Percentiles rank a stretch among this genome's conserved stretches.
Evolutionary conservation across 2,329 filamentous ascomycete genomes (phyloP).

Genomic region (Microcyclospora pomicola): DNA sequence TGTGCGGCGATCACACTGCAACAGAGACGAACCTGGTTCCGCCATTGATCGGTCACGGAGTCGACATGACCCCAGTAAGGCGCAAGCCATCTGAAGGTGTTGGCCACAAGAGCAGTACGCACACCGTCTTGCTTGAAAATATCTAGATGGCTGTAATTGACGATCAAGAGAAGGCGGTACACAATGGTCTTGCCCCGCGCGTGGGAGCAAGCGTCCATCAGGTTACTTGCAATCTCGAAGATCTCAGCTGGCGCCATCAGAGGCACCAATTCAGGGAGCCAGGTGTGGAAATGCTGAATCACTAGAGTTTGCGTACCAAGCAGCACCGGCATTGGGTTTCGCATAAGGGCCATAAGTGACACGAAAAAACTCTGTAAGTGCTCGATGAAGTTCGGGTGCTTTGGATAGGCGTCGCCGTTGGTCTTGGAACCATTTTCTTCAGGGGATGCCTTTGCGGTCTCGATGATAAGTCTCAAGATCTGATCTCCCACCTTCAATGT

Average conservation of each 20-base stretch:
- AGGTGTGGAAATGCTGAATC: slow-evolving; percentile 92
- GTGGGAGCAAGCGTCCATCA: slow-evolving; percentile 76
- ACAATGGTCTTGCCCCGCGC: slow-evolving; percentile 85
- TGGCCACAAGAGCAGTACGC: slow-evolving; percentile 39
- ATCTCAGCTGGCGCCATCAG: slow-evolving; percentile 73
- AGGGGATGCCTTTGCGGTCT: slow-evolving; percentile 58
- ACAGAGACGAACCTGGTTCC: slow-evolving; percentile 82
- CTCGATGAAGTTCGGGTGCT: slow-evolving; percentile 58
- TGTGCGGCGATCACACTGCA: slow-evolving; percentile 86
- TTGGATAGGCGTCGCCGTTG: slow-evolving; percentile 73
- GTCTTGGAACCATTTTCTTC: slow-evolving; percentile 35
- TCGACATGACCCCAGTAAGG: slow-evolving; percentile 79
- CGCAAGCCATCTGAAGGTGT: slow-evolving; percentile 78
- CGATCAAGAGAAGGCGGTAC: slow-evolving; percentile 83
- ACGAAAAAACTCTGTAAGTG: slow-evolving; percentile 82
- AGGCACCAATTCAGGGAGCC: slow-evolving; percentile 79
- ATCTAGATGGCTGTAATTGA: slow-evolving; percentile 74
- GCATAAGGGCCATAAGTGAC: slow-evolving; percentile 78
- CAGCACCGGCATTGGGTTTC: slow-evolving; percentile 67
- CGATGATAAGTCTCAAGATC: slow-evolving; percentile 87
- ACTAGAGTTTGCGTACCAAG: slow-evolving; percentile 90
- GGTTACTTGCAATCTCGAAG: slow-evolving; percentile 78
- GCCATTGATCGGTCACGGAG: slow-evolving; percentile 67
- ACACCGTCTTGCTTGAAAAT: slow-evolving; percentile 71
- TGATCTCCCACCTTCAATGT: slow-evolving; percentile 92